Percentiles rank a stretch among this genome's conserved stretches.
phyloP scores from a whole-genome alignment of 352 stramenopile genomes.

The Peronosclerospora sorghi region DNA sequence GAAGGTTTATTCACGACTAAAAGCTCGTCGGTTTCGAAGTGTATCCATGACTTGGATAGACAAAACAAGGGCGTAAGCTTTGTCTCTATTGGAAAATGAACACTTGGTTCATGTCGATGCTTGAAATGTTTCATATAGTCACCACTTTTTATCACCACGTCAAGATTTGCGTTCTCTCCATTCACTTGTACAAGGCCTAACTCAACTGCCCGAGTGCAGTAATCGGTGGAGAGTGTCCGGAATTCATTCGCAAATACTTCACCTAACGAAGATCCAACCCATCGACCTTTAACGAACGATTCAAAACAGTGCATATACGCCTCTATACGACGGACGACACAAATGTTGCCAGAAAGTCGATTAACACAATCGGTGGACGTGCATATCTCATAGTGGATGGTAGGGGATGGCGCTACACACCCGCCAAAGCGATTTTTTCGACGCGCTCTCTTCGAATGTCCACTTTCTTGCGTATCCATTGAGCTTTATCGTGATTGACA shows the following conservation, averaged over 20 bases:
- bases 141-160: constrained; percentile 65
- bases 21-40: constrained; percentile 35
- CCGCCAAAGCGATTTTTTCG: constrained; percentile 18
- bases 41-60: constrained; percentile 22
- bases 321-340: constrained; percentile 39
- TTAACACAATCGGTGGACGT: constrained; percentile 22
- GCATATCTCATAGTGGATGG: constrained; percentile 17
- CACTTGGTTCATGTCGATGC: constrained; percentile 89
- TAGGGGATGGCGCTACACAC: constrained; percentile 6
- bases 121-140: constrained; percentile 87
- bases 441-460: constrained; percentile 22
- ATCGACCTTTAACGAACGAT: constrained; percentile 86
- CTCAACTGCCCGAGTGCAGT: constrained; percentile 60
- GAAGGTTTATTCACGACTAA: constrained; percentile 77
- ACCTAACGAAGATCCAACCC: constrained; percentile 66
- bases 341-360: constrained; percentile 12
- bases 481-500: constrained; percentile 31
- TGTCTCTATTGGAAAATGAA: constrained; percentile 29
- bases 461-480: constrained; percentile 16
- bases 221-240: constrained; percentile 23
- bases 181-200: constrained; percentile 85
- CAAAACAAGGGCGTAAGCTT: neutral
- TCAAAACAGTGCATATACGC: constrained; percentile 89
- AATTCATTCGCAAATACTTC: constrained; percentile 78
- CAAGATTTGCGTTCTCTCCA: constrained; percentile 26